Percentiles rank a stretch among this genome's conserved stretches.
Evolutionary conservation across 2,329 filamentous ascomycete species (phyloP).

Genomic region (Colletotrichum sp.): DNA sequence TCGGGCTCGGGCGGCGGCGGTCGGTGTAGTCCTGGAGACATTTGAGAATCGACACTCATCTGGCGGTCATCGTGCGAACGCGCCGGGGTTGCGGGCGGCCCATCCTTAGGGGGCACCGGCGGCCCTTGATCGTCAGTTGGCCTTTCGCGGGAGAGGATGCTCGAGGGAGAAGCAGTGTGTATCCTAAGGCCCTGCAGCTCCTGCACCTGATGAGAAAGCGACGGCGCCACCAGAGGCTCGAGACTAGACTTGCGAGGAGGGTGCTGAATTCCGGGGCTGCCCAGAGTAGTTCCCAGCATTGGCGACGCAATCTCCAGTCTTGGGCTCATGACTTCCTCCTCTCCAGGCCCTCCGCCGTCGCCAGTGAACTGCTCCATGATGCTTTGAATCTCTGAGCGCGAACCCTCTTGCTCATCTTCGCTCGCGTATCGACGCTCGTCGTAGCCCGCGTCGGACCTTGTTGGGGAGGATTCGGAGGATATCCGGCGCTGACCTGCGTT

Average conservation of each 20-base stretch:
- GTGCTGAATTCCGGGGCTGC: conserved; percentile 65
- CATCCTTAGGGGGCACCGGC: conserved; percentile 66
- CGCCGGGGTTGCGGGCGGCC: conserved; percentile 46
- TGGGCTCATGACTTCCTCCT: conserved; percentile 91
- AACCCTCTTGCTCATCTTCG: conserved; percentile 72
- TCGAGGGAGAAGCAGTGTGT: conserved; percentile 39
- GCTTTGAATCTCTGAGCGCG: conserved; percentile 87
- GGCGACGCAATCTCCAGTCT: conserved; percentile 84
- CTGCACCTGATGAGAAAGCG: conserved; percentile 53
- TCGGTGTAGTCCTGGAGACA: conserved; percentile 58
- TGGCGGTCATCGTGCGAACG: conserved; percentile 43
- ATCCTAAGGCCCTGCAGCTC: conserved; percentile 50
- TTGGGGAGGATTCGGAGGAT: conserved; percentile 54
- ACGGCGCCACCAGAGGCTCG: conserved; percentile 65
- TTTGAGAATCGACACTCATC: conserved; percentile 36
- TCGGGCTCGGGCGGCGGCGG: conserved; percentile 76
- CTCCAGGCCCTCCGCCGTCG: conserved; percentile 71
- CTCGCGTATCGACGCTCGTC: conserved; percentile 63
- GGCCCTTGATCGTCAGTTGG: conserved; percentile 54
- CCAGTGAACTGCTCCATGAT: conserved; percentile 97
- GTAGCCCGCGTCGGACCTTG: conserved; percentile 58
- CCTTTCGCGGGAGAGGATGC: conserved; percentile 40
- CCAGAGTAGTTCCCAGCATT: conserved; percentile 73
- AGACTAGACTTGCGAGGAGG: conserved; percentile 88
- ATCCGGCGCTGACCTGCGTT: conserved; percentile 54